phyloP scores from a whole-genome alignment of 805 yeast species.

The Ogataea degrootiae region DNA sequence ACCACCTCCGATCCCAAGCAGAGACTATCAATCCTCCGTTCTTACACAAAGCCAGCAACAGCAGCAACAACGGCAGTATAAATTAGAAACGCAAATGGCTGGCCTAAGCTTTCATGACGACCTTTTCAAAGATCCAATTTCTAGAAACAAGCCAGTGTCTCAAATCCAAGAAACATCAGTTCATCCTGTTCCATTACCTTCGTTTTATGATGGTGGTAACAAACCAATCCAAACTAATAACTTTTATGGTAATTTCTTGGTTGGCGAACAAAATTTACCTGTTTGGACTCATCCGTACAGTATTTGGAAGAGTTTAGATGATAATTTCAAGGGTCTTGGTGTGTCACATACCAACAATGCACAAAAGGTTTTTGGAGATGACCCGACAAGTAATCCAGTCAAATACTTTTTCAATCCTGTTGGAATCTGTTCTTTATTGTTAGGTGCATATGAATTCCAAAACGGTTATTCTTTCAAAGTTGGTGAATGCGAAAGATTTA shows the following conservation, averaged over 20 bases:
- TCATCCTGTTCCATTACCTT: slow-evolving; percentile 62
- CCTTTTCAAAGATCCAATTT: slow-evolving; percentile 19
- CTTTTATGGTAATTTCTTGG: slow-evolving; percentile 67
- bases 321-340: slow-evolving; percentile 52
- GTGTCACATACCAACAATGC: slow-evolving; percentile 54
- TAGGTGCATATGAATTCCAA: slow-evolving; percentile 41
- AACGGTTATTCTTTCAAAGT: slow-evolving; percentile 16
- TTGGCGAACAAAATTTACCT: slow-evolving; percentile 63
- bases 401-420: slow-evolving; percentile 64
- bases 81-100: too few species aligned
- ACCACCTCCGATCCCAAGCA: slow-evolving; percentile 23
- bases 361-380: slow-evolving; percentile 70
- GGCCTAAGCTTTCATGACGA: slow-evolving; percentile 4
- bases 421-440: slow-evolving; percentile 57
- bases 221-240: slow-evolving; percentile 72
- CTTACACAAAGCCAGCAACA: not conserved
- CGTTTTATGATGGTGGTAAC: slow-evolving; percentile 31
- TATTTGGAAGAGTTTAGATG: slow-evolving; percentile 52
- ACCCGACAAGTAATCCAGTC: slow-evolving; percentile 38
- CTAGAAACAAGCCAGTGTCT: slow-evolving; percentile 15
- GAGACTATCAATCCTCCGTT: slow-evolving; percentile 12
- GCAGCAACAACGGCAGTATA: too few species aligned
- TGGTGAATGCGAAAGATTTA: slow-evolving; percentile 30
- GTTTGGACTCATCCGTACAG: slow-evolving; percentile 83
- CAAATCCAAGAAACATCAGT: slow-evolving; percentile 46